These are phyloP conservation scores for Stentor coeruleus DNA, from an alignment of 73 alveolate species.

Conservation along the genomic window DNA sequence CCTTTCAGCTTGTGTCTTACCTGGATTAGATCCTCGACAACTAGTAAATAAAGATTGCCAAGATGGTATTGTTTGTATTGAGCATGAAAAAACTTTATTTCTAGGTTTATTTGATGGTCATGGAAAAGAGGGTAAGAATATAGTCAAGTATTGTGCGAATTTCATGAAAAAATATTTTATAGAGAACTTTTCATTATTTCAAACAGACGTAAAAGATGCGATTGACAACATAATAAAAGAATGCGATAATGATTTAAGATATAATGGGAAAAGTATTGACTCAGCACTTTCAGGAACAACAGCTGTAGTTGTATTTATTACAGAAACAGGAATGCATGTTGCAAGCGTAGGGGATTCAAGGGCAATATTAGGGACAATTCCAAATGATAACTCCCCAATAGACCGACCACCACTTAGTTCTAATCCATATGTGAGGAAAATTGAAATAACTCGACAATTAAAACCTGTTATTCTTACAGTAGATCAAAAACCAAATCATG, in stretches of 20 bases:
- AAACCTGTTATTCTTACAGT: slow-evolving; percentile 7
- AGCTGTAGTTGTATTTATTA: neutral
- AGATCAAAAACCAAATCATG: slow-evolving; percentile 28
- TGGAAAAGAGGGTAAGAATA: slow-evolving; percentile 8
- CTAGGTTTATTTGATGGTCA: slow-evolving; percentile 10
- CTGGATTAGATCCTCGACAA: slow-evolving; percentile 25
- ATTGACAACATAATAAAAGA: neutral
- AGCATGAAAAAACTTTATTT: neutral
- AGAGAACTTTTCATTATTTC: neutral
- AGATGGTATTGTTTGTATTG: neutral
- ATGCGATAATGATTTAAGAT: neutral
- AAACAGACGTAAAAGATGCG: neutral
- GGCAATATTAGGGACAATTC: neutral
- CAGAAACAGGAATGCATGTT: neutral
- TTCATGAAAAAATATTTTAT: neutral
- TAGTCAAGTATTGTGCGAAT: neutral
- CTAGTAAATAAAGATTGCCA: slow-evolving; percentile 12
- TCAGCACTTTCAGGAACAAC: neutral
- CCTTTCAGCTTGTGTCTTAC: neutral
- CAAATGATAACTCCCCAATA: neutral
- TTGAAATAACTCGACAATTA: neutral
- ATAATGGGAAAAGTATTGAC: neutral
- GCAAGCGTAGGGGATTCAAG: slow-evolving; percentile 16
- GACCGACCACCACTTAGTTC: neutral
- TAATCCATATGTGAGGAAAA: neutral